phyloP scores from a whole-genome alignment of 2,329 filamentous ascomycete species.

The Mycosphaerella sp. region DNA sequence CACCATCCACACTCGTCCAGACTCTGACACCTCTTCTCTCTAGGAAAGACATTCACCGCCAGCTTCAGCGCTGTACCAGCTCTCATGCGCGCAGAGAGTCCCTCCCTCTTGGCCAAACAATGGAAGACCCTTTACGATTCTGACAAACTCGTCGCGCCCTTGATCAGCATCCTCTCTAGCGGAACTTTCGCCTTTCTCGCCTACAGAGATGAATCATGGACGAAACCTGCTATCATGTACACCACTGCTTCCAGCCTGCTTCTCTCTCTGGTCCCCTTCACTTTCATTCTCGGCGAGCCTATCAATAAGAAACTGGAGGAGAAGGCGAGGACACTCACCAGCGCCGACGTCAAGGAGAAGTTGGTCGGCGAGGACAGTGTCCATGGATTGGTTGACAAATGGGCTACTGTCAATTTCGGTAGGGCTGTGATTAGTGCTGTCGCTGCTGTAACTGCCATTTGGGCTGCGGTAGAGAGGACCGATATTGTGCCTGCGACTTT shows the following conservation, averaged over 20 bases:
- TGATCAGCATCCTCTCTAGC: slow-evolving; percentile 38
- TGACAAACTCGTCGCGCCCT: slow-evolving; percentile 39
- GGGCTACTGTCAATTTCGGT: slow-evolving; percentile 50
- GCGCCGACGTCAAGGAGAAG: slow-evolving; percentile 35
- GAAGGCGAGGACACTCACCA: slow-evolving; percentile 39
- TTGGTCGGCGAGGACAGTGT: slow-evolving; percentile 39
- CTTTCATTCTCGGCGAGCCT: slow-evolving; percentile 41
- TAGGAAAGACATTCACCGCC: slow-evolving; percentile 33
- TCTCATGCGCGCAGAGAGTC: slow-evolving; percentile 49
- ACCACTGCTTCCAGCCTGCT: slow-evolving; percentile 43
- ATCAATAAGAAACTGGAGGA: slow-evolving; percentile 46
- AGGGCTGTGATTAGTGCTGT: slow-evolving; percentile 32
- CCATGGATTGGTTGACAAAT: slow-evolving; percentile 51
- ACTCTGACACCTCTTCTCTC: neutral
- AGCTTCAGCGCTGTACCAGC: slow-evolving; percentile 45
- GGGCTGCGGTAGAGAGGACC: slow-evolving; percentile 29
- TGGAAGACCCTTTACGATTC: slow-evolving; percentile 44
- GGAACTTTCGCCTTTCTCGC: slow-evolving; percentile 41
- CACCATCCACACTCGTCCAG: neutral
- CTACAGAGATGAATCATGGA: slow-evolving; percentile 30
- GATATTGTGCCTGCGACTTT: slow-evolving; percentile 26
- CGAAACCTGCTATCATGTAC: slow-evolving; percentile 41
- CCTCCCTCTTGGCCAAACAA: slow-evolving; percentile 51
- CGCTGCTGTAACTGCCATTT: slow-evolving; percentile 24
- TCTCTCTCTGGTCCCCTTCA: slow-evolving; percentile 49